phyloP scores from a whole-genome alignment of 2,329 filamentous ascomycete genomes.

The Aspergillus tamarii region DNA sequence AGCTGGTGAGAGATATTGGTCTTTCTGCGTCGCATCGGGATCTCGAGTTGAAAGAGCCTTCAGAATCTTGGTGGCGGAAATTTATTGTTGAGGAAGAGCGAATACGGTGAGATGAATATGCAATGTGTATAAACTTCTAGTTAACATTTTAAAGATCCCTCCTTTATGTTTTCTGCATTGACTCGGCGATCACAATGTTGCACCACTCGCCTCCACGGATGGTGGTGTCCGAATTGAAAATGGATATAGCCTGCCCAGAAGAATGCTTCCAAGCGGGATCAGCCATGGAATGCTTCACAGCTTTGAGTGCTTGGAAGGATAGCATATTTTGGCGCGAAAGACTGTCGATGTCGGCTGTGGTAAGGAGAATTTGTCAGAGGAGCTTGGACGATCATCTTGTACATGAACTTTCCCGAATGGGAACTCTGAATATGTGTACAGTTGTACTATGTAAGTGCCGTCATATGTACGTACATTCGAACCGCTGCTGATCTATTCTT shows the following conservation, averaged over 20 bases:
- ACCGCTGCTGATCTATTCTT: neutral
- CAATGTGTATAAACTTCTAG: neutral
- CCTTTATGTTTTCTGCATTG: slow-evolving; percentile 32
- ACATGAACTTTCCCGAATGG: slow-evolving; percentile 21
- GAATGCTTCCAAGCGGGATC: slow-evolving; percentile 32
- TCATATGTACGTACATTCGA: neutral
- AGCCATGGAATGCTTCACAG: slow-evolving; percentile 23
- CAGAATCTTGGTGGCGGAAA: slow-evolving; percentile 24
- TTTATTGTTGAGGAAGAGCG: slow-evolving; percentile 30
- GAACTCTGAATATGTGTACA: slow-evolving; percentile 30
- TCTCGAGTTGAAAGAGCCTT: slow-evolving; percentile 10
- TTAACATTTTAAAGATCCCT: slow-evolving; percentile 23
- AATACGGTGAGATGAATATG: slow-evolving; percentile 22
- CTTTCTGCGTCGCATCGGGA: slow-evolving; percentile 21
- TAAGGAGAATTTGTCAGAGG: slow-evolving; percentile 25
- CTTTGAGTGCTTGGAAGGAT: slow-evolving; percentile 23
- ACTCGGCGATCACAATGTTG: slow-evolving; percentile 33
- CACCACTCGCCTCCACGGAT: slow-evolving; percentile 33
- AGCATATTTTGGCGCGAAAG: slow-evolving; percentile 22
- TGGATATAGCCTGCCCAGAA: slow-evolving; percentile 31
- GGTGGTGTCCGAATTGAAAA: slow-evolving; percentile 29
- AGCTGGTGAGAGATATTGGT: slow-evolving; percentile 25
- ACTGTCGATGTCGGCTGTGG: slow-evolving; percentile 22
- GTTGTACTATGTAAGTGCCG: slow-evolving; percentile 24
- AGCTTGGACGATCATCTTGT: slow-evolving; percentile 17